Percentiles rank a stretch among this genome's conserved stretches.
phyloP scores from a whole-genome alignment of 1,284 basidiomycete species.

The Heliocybe sulcata region DNA sequence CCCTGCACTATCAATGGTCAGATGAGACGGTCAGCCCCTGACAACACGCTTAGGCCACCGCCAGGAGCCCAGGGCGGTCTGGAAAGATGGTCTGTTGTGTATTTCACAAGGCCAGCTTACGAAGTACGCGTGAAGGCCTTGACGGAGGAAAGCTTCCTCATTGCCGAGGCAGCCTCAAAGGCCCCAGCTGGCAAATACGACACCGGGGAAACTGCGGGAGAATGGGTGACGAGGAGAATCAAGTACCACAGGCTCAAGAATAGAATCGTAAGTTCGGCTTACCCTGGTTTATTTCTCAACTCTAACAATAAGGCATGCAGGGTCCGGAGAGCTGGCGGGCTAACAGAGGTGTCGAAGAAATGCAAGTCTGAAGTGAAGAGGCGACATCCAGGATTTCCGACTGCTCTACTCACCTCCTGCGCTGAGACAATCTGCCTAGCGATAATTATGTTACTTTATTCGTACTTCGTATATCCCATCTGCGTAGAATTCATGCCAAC shows the following conservation, averaged over 20 bases:
- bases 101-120: conserved; percentile 29
- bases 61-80: conserved; percentile 24
- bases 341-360: neutral
- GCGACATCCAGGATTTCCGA: neutral
- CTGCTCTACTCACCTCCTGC: no score
- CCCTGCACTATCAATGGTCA: conserved; percentile 12
- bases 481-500: no score
- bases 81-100: conserved; percentile 27
- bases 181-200: conserved; percentile 26
- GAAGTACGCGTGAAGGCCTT: conserved; percentile 20
- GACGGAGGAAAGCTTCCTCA: conserved; percentile 38
- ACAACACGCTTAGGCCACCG: conserved; percentile 18
- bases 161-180: conserved; percentile 30
- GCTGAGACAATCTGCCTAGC: no score
- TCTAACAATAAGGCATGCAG: neutral
- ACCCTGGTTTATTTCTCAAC: neutral
- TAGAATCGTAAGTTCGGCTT: conserved; percentile 20
- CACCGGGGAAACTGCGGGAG: conserved; percentile 32
- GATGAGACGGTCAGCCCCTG: neutral
- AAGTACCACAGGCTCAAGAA: conserved; percentile 38
- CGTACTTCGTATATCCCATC: no score
- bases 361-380: neutral
- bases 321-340: conserved; percentile 1
- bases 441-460: no score
- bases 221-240: conserved; percentile 43